phyloP scores from a whole-genome alignment of 2,329 filamentous ascomycete species.

The Apiospora saccharicola region DNA sequence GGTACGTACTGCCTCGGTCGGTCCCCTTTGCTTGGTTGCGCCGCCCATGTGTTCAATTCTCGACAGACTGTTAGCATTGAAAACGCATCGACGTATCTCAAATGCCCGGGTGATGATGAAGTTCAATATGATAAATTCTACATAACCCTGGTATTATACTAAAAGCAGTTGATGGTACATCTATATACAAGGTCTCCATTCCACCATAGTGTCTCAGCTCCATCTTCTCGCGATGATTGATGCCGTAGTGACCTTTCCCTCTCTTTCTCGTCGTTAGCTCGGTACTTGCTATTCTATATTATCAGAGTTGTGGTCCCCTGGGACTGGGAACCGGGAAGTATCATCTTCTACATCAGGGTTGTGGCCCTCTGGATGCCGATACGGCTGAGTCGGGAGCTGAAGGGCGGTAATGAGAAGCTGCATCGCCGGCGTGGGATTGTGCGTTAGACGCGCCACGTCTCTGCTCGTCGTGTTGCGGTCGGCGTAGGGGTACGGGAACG shows the following conservation, averaged over 20 bases:
- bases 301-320: too few species aligned
- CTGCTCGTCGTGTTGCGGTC: slow-evolving; percentile 3
- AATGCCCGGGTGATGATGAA: too few species aligned
- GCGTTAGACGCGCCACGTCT: neutral
- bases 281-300: too few species aligned
- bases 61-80: neutral
- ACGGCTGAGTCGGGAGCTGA: neutral
- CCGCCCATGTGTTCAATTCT: too few species aligned
- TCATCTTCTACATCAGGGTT: neutral
- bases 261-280: neutral
- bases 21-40: neutral
- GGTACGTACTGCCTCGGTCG: neutral
- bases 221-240: neutral
- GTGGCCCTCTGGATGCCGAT: neutral
- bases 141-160: neutral
- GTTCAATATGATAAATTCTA: too few species aligned
- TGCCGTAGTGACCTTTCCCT: neutral
- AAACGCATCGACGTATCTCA: neutral
- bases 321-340: too few species aligned
- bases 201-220: too few species aligned
- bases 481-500: slow-evolving; percentile 7
- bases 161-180: neutral
- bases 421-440: neutral
- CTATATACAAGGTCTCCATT: neutral
- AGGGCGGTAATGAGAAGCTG: neutral